Evolutionary conservation across 257 asterid genomes (phyloP).

Genomic region (Gentiana straminea): DNA sequence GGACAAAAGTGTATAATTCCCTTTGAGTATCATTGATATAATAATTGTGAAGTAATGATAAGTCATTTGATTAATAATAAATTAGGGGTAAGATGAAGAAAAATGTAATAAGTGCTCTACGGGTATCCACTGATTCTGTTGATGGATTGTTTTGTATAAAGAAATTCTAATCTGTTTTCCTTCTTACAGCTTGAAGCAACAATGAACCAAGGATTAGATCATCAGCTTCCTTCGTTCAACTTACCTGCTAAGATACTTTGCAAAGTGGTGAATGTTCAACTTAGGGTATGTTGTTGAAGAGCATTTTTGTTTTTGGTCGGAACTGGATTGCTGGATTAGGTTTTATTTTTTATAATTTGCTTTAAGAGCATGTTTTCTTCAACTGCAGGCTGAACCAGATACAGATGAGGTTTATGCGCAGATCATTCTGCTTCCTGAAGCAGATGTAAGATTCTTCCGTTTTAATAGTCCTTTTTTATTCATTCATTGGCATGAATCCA

Average conservation of each 20-base stretch:
- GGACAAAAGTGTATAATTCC: no score
- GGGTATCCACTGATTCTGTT: not conserved
- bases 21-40: no score
- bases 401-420: constrained; percentile 96
- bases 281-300: constrained; percentile 42
- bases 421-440: constrained; percentile 67
- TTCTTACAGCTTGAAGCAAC: constrained; percentile 89
- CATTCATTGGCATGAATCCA: not conserved
- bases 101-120: not conserved
- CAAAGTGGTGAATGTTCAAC: constrained; percentile 77
- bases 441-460: constrained; percentile 38
- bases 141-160: not conserved
- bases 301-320: not conserved
- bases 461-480: not conserved
- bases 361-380: constrained; percentile 1
- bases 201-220: constrained; percentile 78
- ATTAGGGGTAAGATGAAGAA: no score
- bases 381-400: constrained; percentile 74
- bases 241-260: constrained; percentile 89
- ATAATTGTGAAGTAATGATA: no score
- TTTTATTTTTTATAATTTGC: not conserved
- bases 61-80: no score
- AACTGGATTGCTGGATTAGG: not conserved
- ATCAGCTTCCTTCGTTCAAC: constrained; percentile 80
- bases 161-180: constrained; percentile 9